Evolutionary conservation across 73 alveolate genomes (phyloP).

Genomic region (Paramecium octaurelia): DNA sequence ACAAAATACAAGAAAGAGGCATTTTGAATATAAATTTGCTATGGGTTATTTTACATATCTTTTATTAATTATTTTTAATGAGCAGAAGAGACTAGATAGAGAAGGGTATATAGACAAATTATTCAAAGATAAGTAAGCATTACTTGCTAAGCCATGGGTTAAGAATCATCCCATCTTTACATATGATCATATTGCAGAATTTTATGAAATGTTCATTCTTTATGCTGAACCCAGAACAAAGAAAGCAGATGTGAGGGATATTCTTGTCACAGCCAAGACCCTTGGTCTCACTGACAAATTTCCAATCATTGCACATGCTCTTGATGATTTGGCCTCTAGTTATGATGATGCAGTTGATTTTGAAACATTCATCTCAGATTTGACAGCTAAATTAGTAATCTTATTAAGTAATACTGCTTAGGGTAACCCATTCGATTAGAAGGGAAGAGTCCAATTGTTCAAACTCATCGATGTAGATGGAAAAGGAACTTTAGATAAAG

Average conservation of each 20-base stretch:
- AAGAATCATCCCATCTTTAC: conserved; percentile 49
- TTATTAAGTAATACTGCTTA: not conserved
- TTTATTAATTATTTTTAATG: not conserved
- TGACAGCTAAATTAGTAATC: conserved; percentile 6
- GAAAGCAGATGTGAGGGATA: conserved; percentile 52
- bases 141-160: conserved; percentile 13
- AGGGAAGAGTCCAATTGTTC: conserved; percentile 26
- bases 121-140: not conserved
- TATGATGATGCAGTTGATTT: conserved; percentile 41
- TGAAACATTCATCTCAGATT: conserved; percentile 29
- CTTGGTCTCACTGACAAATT: conserved; percentile 7
- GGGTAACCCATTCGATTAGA: conserved; percentile 43
- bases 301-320: not conserved
- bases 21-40: not conserved
- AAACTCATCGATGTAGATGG: conserved; percentile 1
- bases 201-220: conserved; percentile 23
- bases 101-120: not conserved
- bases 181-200: conserved; percentile 27
- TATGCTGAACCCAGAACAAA: conserved; percentile 53
- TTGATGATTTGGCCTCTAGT: conserved; percentile 11
- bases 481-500: not conserved
- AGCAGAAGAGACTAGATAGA: not conserved
- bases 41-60: not conserved
- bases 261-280: conserved; percentile 40
- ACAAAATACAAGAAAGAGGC: not conserved